phyloP scores from a whole-genome alignment of 805 yeast genomes.

The Teunomyces kruisii region DNA sequence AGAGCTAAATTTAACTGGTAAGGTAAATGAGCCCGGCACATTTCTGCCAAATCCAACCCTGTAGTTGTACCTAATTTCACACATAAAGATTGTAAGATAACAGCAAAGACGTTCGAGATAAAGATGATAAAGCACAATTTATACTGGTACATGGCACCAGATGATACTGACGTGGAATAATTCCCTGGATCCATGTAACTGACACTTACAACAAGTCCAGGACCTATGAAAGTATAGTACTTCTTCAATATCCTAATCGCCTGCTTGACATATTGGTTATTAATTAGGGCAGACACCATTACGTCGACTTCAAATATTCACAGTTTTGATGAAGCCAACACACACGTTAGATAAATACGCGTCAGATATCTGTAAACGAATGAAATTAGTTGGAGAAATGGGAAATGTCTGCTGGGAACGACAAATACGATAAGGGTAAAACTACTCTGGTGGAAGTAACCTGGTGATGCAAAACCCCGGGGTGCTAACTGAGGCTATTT shows the following conservation, averaged over 20 bases:
- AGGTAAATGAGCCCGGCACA: constrained; percentile 73
- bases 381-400: not conserved
- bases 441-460: not conserved
- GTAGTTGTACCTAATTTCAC: constrained; percentile 87
- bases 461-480: not conserved
- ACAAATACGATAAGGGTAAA: no score
- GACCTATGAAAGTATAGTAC: constrained; percentile 73
- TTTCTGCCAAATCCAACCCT: constrained; percentile 83
- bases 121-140: constrained; percentile 70
- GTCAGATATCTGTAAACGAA: no score
- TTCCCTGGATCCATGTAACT: constrained; percentile 96
- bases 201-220: constrained; percentile 84
- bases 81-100: constrained; percentile 77
- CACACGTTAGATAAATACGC: no score
- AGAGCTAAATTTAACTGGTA: constrained; percentile 60
- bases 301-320: not conserved
- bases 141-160: constrained; percentile 80
- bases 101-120: constrained; percentile 81
- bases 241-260: constrained; percentile 38
- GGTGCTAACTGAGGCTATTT: not conserved
- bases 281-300: not conserved
- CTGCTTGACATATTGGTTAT: not conserved
- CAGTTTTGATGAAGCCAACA: no score
- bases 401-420: no score
- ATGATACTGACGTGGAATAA: constrained; percentile 83